Evolutionary conservation across 2,329 filamentous ascomycete species (phyloP).

Genomic region (Sporothrix inflata): DNA sequence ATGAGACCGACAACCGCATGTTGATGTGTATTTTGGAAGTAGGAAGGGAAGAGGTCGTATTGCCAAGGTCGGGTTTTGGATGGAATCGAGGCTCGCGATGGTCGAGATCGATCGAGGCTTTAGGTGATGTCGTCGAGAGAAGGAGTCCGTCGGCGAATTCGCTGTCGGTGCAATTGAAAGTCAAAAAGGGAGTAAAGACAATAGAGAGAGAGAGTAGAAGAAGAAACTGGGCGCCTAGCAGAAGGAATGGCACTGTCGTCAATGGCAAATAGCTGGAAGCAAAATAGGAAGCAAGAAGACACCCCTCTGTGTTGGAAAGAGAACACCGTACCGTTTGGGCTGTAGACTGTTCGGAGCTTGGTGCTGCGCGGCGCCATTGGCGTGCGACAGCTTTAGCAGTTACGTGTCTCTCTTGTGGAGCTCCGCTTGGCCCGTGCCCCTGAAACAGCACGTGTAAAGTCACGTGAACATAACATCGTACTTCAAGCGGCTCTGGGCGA

Average conservation of each 20-base stretch:
- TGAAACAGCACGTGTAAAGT: slow-evolving; percentile 7
- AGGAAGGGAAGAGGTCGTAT: not conserved
- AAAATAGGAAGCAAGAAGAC: not conserved
- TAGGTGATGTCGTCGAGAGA: not conserved
- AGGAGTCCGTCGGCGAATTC: not conserved
- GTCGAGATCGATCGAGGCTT: not conserved
- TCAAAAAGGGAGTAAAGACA: not conserved
- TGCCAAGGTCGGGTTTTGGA: not conserved
- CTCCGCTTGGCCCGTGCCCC: slow-evolving; percentile 21
- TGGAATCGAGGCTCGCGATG: not conserved
- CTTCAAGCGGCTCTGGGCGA: no score
- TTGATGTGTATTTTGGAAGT: slow-evolving; percentile 5
- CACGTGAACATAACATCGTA: slow-evolving; percentile 24
- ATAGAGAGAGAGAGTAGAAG: not conserved
- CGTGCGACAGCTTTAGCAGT: slow-evolving; percentile 30
- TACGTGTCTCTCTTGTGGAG: slow-evolving; percentile 34
- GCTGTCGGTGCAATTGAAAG: not conserved
- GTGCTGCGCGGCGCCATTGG: slow-evolving; percentile 17
- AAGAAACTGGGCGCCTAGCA: not conserved
- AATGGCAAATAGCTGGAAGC: not conserved
- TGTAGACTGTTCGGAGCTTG: slow-evolving; percentile 12
- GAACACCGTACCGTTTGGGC: slow-evolving; percentile 29
- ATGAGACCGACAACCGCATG: slow-evolving; percentile 51
- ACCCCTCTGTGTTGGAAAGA: slow-evolving; percentile 28
- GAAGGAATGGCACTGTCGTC: slow-evolving; percentile 10